phyloP scores from a whole-genome alignment of 345 rosid genomes.

The Hibiscus tridactylites region DNA sequence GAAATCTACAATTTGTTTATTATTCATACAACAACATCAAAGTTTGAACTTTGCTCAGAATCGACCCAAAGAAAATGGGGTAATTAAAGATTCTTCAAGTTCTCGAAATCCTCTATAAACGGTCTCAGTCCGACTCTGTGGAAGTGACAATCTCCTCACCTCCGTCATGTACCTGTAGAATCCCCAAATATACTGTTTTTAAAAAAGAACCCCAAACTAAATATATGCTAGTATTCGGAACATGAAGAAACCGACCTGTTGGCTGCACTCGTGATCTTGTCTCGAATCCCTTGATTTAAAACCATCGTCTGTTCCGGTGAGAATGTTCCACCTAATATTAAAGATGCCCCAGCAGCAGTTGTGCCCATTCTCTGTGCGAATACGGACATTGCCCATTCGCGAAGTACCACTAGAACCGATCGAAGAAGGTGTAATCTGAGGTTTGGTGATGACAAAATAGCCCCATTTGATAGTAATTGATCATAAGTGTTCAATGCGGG shows the following conservation, averaged over 20 bases:
- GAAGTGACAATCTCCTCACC: slow-evolving; percentile 74
- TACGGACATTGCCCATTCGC: slow-evolving; percentile 89
- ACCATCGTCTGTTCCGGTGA: slow-evolving; percentile 45
- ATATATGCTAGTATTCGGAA: background rate
- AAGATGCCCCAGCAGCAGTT: slow-evolving; percentile 57
- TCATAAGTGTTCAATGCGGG: slow-evolving; percentile 82
- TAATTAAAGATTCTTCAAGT: slow-evolving; percentile 80
- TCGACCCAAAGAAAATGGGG: slow-evolving; percentile 44
- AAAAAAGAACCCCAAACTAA: background rate
- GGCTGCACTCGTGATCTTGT: slow-evolving; percentile 79
- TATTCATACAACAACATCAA: slow-evolving; percentile 5
- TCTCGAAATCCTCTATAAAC: slow-evolving; percentile 78
- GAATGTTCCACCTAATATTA: slow-evolving; percentile 59
- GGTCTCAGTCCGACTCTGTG: slow-evolving; percentile 59
- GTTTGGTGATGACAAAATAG: slow-evolving; percentile 67
- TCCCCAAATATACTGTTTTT: background rate
- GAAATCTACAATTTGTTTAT: background rate
- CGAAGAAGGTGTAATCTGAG: slow-evolving; percentile 71
- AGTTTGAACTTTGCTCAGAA: slow-evolving; percentile 23
- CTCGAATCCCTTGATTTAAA: slow-evolving; percentile 68
- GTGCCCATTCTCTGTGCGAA: slow-evolving; percentile 73
- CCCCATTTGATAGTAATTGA: slow-evolving; percentile 70
- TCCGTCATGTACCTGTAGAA: slow-evolving; percentile 41
- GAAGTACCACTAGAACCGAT: slow-evolving; percentile 74
- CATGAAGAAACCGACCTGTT: slow-evolving; percentile 52